A percentile compares a stretch with the other conserved stretches of the same genome.
Conservation (phyloP, 257 asterid genomes). For the Linaria vulgaris region DNA sequence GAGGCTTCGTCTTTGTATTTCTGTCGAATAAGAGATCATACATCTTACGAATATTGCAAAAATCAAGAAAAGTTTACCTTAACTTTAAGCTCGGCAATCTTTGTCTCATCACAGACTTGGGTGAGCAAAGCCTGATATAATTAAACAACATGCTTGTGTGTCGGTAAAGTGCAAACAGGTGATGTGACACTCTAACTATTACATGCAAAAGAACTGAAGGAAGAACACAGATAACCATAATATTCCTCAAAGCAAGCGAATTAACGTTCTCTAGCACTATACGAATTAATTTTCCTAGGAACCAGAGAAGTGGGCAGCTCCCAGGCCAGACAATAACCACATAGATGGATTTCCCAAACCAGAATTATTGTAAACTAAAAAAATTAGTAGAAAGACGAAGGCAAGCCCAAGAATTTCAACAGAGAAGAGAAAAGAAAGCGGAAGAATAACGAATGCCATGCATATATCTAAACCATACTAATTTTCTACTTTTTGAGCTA, state of each 20-base stretch:
- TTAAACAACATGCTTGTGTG: constrained; percentile 19
- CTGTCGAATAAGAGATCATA: constrained; percentile 1
- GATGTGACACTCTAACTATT: not conserved
- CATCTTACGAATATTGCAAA: not conserved
- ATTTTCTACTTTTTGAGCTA: not conserved
- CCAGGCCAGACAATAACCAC: too few species aligned
- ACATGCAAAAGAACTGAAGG: constrained; percentile 14
- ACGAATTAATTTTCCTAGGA: not conserved
- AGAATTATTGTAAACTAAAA: too few species aligned
- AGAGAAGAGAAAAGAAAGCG: too few species aligned
- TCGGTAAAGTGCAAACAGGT: constrained; percentile 18
- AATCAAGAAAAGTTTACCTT: too few species aligned
- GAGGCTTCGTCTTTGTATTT: too few species aligned
- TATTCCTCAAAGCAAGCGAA: not conserved
- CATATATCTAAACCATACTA: too few species aligned
- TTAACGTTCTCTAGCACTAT: not conserved
- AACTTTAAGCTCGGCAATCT: constrained; percentile 77
- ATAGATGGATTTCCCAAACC: too few species aligned
- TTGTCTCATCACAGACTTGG: constrained; percentile 74
- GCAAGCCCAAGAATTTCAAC: too few species aligned
- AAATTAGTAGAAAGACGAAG: too few species aligned
- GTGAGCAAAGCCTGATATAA: constrained; percentile 55
- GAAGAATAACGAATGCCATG: too few species aligned
- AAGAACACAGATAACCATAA: constrained; percentile 14
- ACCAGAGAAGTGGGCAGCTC: too few species aligned